Evolutionary conservation across 2,329 filamentous ascomycete species (phyloP).

Genomic region (Tolypocladium ovalisporum): DNA sequence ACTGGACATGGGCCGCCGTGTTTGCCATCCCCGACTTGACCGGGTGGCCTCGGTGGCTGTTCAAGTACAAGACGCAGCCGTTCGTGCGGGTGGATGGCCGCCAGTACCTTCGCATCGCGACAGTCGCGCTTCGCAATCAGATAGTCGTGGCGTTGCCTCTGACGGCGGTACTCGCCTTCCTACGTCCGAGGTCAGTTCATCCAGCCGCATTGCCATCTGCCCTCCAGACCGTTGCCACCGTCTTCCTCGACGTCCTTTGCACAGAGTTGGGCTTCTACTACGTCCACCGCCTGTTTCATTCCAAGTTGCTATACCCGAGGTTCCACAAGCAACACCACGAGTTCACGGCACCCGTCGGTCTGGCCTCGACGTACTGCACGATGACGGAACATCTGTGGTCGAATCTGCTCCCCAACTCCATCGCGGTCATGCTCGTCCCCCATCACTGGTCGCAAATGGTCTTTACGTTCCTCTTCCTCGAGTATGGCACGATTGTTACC

Average conservation of each 20-base stretch:
- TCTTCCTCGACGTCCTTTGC: constrained; percentile 7
- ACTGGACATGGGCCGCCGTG: constrained; percentile 25
- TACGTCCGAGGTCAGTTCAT: not conserved
- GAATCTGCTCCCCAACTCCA: constrained; percentile 33
- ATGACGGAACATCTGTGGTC: constrained; percentile 38
- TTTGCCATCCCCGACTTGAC: constrained; percentile 26
- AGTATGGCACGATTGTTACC: constrained; percentile 6
- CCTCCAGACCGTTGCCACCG: constrained; percentile 2
- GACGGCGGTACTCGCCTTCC: not conserved
- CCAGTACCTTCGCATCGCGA: constrained; percentile 5
- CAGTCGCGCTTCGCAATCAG: constrained; percentile 33
- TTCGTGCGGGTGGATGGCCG: constrained; percentile 17
- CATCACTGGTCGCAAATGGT: constrained; percentile 8
- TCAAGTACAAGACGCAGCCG: constrained; percentile 37
- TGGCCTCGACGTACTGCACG: constrained; percentile 40
- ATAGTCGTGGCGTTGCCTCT: constrained; percentile 14
- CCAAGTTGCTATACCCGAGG: constrained; percentile 27
- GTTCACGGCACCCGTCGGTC: constrained; percentile 38
- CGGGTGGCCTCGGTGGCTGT: constrained; percentile 29
- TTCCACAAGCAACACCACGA: constrained; percentile 42
- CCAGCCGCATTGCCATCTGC: constrained; percentile 1
- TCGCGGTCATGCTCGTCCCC: constrained; percentile 11
- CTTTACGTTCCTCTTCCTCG: constrained; percentile 8
- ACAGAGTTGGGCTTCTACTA: constrained; percentile 39
- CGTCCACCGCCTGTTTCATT: constrained; percentile 36